Conservation (phyloP, 305 asterid species). For the Fraxinus albicans region DNA sequence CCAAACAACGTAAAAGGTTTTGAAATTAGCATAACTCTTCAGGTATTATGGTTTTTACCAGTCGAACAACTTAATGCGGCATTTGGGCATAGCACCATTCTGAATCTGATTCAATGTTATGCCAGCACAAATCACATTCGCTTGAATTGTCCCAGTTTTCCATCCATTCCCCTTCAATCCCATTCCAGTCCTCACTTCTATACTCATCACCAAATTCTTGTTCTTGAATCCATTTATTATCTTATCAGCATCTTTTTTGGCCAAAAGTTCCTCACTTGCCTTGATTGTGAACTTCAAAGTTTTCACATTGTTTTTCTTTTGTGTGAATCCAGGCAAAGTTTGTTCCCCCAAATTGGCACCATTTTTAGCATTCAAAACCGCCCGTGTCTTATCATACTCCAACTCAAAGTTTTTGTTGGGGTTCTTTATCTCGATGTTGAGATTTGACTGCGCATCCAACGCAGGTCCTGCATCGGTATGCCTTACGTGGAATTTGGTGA, state of each 20-base stretch:
- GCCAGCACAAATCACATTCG: slow-evolving; percentile 37
- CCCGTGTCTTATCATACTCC: slow-evolving; percentile 28
- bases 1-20: not conserved
- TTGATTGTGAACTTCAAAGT: slow-evolving; percentile 27
- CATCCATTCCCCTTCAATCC: slow-evolving; percentile 35
- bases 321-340: slow-evolving; percentile 40
- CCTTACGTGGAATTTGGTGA: slow-evolving; percentile 34
- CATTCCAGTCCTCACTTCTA: slow-evolving; percentile 38
- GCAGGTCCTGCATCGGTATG: slow-evolving; percentile 22
- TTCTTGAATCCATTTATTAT: slow-evolving; percentile 32
- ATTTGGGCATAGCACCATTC: slow-evolving; percentile 29
- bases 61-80: slow-evolving; percentile 34
- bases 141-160: slow-evolving; percentile 27
- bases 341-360: slow-evolving; percentile 38
- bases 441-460: slow-evolving; percentile 28
- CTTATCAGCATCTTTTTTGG: slow-evolving; percentile 22
- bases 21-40: not conserved
- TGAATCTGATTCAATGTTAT: slow-evolving; percentile 32
- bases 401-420: slow-evolving; percentile 40
- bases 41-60: slow-evolving; percentile 29
- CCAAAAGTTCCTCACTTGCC: slow-evolving; percentile 23
- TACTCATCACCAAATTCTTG: slow-evolving; percentile 36
- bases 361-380: slow-evolving; percentile 22
- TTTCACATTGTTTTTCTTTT: slow-evolving; percentile 32
- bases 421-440: slow-evolving; percentile 36